Percentiles rank a stretch among this genome's conserved stretches.
Conservation (phyloP, 192 early-diverging fungal genomes). For the Martensiomyces pterosporus region DNA sequence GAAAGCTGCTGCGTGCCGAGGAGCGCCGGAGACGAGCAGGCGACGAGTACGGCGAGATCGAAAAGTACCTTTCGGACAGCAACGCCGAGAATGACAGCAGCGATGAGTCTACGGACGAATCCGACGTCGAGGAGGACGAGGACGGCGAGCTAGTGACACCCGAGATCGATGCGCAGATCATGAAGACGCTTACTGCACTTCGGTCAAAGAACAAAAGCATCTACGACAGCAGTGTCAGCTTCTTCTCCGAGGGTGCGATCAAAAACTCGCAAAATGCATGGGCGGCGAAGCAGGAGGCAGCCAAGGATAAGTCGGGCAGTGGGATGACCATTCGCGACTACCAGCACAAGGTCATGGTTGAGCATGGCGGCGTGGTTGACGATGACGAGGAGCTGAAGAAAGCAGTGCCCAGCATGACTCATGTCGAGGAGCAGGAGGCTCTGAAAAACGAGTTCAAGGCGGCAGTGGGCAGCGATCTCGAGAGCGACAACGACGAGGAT, state of each 20-base stretch:
- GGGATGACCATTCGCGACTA: slow-evolving; percentile 79
- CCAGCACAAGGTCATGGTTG: slow-evolving; percentile 61
- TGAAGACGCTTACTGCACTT: slow-evolving; percentile 85
- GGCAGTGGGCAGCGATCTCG: slow-evolving; percentile 39
- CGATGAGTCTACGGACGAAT: slow-evolving; percentile 43
- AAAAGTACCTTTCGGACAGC: slow-evolving; percentile 30
- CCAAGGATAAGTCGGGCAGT: slow-evolving; percentile 13
- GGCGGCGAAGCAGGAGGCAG: slow-evolving; percentile 26
- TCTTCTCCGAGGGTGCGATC: slow-evolving; percentile 63
- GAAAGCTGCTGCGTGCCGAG: slow-evolving; percentile 37
- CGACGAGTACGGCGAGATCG: slow-evolving; percentile 40
- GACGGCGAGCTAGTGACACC: slow-evolving; percentile 79
- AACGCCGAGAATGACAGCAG: slow-evolving; percentile 30
- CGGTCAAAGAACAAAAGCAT: slow-evolving; percentile 72
- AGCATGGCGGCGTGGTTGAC: slow-evolving; percentile 51
- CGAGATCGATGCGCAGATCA: slow-evolving; percentile 86
- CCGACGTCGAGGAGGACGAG: slow-evolving; percentile 77
- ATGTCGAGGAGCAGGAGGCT: slow-evolving; percentile 80
- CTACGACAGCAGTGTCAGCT: slow-evolving; percentile 70
- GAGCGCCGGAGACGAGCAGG: slow-evolving; percentile 35
- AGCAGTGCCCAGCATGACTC: slow-evolving; percentile 46
- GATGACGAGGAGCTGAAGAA: slow-evolving; percentile 24
- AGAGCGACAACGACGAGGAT: slow-evolving; percentile 24
- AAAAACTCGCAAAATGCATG: slow-evolving; percentile 33
- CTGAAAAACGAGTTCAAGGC: slow-evolving; percentile 72